These are phyloP conservation scores for Lophiostoma macrostomum DNA, from an alignment of 495 filamentous ascomycete species.

Conservation along the genomic window DNA sequence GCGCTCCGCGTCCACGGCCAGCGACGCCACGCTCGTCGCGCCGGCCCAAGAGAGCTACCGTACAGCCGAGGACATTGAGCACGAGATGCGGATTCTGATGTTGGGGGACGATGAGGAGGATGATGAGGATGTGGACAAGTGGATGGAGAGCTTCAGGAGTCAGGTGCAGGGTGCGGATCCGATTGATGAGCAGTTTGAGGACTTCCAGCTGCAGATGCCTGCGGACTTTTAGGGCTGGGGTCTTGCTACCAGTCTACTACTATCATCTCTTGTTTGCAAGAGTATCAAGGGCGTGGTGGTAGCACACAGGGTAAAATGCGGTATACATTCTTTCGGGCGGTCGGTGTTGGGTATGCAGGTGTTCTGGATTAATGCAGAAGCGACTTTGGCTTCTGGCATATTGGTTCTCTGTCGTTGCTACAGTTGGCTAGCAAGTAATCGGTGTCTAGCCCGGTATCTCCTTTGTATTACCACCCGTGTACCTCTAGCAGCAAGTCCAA, in stretches of 20 bases:
- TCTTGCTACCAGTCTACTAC: background rate
- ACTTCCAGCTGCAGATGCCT: constrained; percentile 23
- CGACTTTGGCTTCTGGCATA: background rate
- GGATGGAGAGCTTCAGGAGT: constrained; percentile 17
- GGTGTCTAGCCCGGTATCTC: too few relatives aligned
- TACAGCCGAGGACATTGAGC: constrained; percentile 21
- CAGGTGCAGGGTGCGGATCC: constrained; percentile 13
- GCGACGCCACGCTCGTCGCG: constrained; percentile 23
- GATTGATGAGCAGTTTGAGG: constrained; percentile 18
- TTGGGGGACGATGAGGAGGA: constrained; percentile 2
- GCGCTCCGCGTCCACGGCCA: constrained; percentile 20
- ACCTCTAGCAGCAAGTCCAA: background rate
- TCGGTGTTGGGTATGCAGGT: background rate
- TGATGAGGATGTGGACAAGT: constrained; percentile 21
- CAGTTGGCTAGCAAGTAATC: too few relatives aligned
- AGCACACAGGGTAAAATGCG: too few relatives aligned
- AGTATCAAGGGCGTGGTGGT: background rate
- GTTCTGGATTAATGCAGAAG: background rate
- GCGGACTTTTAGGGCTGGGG: constrained; percentile 20
- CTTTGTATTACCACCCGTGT: too few relatives aligned
- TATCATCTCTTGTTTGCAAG: background rate
- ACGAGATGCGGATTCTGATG: constrained; percentile 4
- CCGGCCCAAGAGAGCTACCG: constrained; percentile 9
- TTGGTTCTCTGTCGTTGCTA: too few relatives aligned
- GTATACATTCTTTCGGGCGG: background rate